Evolutionary conservation across 106 monocot genomes (phyloP).

Genomic region (Dioscorea dumetorum): DNA sequence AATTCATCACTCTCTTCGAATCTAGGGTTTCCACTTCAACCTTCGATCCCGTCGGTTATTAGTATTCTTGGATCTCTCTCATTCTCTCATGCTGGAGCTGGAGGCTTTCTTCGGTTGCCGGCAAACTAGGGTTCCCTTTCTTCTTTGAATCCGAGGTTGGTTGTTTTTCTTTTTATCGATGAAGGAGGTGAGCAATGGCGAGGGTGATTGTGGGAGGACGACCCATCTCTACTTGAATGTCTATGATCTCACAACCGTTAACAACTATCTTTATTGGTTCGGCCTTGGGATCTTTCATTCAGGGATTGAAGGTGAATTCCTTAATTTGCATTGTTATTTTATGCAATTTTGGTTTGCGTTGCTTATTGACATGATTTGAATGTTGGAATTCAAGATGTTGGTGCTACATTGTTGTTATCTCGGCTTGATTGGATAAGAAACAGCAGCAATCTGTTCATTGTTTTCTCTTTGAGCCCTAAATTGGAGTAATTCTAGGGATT

Average conservation of each 20-base stretch:
- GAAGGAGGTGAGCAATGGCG: conserved; percentile 11
- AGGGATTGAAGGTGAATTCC: conserved; percentile 69
- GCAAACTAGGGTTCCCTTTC: neutral
- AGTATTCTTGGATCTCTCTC: too few relatives aligned
- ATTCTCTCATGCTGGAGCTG: too few relatives aligned
- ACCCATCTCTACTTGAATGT: conserved; percentile 61
- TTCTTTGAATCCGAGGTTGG: neutral
- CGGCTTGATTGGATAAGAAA: too few relatives aligned
- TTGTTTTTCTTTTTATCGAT: conserved; percentile 15
- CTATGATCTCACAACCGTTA: conserved; percentile 72
- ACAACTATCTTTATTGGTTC: conserved; percentile 76
- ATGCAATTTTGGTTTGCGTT: neutral
- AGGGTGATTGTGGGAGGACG: neutral
- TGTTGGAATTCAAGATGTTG: too few relatives aligned
- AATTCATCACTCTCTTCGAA: neutral
- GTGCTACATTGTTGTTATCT: too few relatives aligned
- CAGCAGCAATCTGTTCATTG: too few relatives aligned
- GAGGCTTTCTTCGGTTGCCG: too few relatives aligned
- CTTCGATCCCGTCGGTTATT: too few relatives aligned
- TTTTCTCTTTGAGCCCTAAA: too few relatives aligned
- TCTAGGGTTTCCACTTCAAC: conserved; percentile 9
- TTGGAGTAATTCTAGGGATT: too few relatives aligned
- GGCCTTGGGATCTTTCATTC: conserved; percentile 89
- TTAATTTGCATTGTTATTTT: neutral
- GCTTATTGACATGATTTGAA: too few relatives aligned